Percentiles rank a stretch among this genome's conserved stretches.
phyloP scores from a whole-genome alignment of 768 basidiomycete genomes.

The Leccinum boreale region DNA sequence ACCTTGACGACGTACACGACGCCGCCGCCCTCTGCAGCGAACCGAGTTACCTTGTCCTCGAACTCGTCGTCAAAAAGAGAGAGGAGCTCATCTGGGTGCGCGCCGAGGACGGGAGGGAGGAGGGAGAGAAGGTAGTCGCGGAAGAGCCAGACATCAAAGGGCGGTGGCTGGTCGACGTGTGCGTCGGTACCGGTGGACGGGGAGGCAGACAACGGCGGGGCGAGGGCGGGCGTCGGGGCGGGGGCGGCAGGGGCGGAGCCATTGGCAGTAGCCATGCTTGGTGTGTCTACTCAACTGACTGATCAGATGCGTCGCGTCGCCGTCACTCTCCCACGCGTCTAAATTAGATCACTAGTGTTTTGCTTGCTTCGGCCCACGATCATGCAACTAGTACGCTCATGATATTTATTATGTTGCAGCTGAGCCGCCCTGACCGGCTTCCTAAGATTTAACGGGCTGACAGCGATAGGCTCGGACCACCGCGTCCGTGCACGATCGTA shows the following conservation, averaged over 20 bases:
- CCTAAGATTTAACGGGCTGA: no score
- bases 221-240: neutral
- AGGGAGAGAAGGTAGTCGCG: constrained; percentile 67
- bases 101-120: constrained; percentile 81
- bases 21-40: constrained; percentile 71
- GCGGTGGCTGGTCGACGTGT: constrained; percentile 37
- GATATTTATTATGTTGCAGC: no score
- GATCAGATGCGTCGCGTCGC: neutral
- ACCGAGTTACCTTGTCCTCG: constrained; percentile 69
- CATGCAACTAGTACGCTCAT: no score
- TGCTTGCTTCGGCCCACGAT: no score
- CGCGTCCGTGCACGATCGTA: no score
- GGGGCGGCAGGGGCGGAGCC: neutral
- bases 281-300: neutral
- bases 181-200: constrained; percentile 31
- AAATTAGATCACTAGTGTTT: neutral
- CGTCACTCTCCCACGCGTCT: neutral
- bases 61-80: constrained; percentile 71
- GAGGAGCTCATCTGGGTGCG: constrained; percentile 59
- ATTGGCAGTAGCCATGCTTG: neutral
- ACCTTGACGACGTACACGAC: constrained; percentile 82
- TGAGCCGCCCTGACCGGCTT: no score
- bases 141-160: constrained; percentile 70
- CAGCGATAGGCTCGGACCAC: no score
- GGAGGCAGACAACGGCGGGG: constrained; percentile 29